phyloP scores from a whole-genome alignment of 768 basidiomycete genomes.

The Boletus barrowsii region DNA sequence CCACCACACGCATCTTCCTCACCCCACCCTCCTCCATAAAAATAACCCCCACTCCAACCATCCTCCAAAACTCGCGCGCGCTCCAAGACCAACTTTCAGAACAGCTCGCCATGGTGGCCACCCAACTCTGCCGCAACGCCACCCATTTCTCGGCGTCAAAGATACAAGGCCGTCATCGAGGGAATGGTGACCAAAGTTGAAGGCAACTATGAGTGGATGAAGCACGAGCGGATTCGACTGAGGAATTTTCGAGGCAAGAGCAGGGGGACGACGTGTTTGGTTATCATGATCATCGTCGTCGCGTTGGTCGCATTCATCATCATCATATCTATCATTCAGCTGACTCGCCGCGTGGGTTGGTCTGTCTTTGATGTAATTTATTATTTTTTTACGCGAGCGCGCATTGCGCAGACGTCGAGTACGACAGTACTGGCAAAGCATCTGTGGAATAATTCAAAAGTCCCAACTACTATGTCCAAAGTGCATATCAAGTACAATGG shows the following conservation, averaged over 20 bases:
- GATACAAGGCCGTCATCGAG: conserved; percentile 71
- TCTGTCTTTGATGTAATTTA: neutral
- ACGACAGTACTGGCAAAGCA: conserved; percentile 2
- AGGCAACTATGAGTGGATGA: conserved; percentile 66
- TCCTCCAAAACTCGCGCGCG: conserved; percentile 53
- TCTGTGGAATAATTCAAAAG: conserved; percentile 3
- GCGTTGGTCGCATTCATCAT: conserved; percentile 68
- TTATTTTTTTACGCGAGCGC: neutral
- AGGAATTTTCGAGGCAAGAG: conserved; percentile 63
- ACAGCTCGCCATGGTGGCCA: conserved; percentile 81
- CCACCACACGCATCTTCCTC: conserved; percentile 18
- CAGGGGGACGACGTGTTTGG: conserved; percentile 69
- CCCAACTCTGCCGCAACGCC: conserved; percentile 82
- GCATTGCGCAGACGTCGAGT: neutral
- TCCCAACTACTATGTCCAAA: conserved; percentile 13
- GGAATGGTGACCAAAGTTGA: conserved; percentile 71
- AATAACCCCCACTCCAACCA: conserved; percentile 35
- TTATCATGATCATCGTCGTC: conserved; percentile 57
- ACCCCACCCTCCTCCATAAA: conserved; percentile 34
- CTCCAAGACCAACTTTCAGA: conserved; percentile 72
- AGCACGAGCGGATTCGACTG: conserved; percentile 57
- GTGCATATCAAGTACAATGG: neutral
- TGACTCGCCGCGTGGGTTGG: conserved; percentile 39
- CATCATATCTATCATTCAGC: conserved; percentile 70
- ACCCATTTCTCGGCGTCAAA: conserved; percentile 69